Conservation (phyloP, 23 red algal species). For the Agarophyton chilense region DNA sequence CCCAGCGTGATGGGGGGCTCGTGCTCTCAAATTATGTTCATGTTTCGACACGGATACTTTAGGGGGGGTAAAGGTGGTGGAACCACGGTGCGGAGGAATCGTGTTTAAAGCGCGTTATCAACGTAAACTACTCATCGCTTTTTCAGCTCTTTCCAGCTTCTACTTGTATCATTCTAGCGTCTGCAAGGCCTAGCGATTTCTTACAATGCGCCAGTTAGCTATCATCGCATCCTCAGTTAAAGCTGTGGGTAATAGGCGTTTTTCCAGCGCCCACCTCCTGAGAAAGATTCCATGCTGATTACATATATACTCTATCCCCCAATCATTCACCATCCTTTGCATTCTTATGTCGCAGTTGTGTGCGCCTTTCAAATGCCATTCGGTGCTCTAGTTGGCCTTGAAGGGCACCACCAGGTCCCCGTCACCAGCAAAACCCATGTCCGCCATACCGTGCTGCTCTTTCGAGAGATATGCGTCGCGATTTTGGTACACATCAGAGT, state of each 20-base stretch:
- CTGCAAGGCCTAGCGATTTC: background rate
- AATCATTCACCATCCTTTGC: constrained; percentile 43
- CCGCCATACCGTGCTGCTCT: no score
- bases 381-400: no score
- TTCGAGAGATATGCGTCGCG: no score
- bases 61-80: no score
- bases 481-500: constrained; percentile 7
- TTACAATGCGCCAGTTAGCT: constrained; percentile 16
- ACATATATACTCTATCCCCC: constrained; percentile 17
- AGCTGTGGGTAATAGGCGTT: constrained; percentile 2
- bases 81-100: no score
- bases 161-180: background rate
- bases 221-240: background rate
- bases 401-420: no score
- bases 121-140: background rate
- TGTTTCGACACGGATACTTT: no score
- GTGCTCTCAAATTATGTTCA: no score
- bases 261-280: no score
- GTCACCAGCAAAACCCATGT: no score
- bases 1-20: no score
- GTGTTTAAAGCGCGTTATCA: background rate
- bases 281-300: no score
- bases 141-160: background rate
- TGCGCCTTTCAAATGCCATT: background rate
- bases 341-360: background rate